A percentile compares a stretch with the other conserved stretches of the same genome.
Evolutionary conservation across 306 rosid species (phyloP).

Genomic region (Luffa aegyptiaca): DNA sequence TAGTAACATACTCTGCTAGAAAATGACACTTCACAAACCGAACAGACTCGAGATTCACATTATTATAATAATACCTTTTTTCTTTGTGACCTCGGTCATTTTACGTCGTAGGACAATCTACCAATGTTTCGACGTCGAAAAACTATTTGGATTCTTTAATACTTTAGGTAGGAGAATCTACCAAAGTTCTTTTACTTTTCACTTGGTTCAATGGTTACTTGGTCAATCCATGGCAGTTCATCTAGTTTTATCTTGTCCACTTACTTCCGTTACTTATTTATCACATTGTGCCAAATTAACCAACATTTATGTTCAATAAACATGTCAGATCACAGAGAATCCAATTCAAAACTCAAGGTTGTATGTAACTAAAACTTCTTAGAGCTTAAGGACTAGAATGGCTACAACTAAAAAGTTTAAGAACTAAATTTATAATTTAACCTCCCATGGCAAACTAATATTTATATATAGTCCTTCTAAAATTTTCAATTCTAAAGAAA

Average conservation of each 20-base stretch:
- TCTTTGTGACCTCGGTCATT: neutral
- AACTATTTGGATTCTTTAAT: neutral
- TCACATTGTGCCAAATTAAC: too few species aligned
- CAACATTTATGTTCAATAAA: neutral
- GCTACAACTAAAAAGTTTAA: neutral
- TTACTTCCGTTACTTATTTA: neutral
- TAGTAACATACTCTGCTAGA: neutral
- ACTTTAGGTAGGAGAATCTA: neutral
- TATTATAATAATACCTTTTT: neutral
- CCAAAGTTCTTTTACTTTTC: neutral
- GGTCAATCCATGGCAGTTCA: neutral
- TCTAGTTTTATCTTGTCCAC: neutral
- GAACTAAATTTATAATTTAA: too few species aligned
- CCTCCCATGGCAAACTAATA: neutral
- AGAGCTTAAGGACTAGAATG: neutral
- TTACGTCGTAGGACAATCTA: neutral
- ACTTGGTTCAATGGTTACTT: neutral
- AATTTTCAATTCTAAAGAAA: neutral
- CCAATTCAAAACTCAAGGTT: neutral
- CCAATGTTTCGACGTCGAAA: neutral
- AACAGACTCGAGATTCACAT: neutral
- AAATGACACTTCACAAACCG: neutral
- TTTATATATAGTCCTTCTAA: too few species aligned
- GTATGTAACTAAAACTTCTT: neutral
- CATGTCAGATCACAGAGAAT: too few species aligned